Conservation (phyloP, 208 protist species). For the Leishmania aethiopica region DNA sequence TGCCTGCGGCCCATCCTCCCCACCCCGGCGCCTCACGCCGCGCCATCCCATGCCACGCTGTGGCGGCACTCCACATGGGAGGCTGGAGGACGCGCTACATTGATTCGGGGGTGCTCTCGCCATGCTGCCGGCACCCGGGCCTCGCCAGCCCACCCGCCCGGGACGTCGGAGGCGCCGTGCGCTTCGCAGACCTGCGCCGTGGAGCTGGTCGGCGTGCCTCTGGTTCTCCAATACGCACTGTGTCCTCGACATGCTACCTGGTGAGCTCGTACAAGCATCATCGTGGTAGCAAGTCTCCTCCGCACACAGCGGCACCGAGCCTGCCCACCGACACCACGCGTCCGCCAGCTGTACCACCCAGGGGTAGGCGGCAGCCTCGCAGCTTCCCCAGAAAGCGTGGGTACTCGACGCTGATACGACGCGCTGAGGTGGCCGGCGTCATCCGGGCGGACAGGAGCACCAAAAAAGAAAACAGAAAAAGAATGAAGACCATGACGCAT, state of each 20-base stretch:
- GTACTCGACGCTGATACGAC: neutral
- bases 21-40: neutral
- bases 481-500: neutral
- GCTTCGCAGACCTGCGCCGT: neutral
- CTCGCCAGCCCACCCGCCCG: neutral
- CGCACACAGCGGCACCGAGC: neutral
- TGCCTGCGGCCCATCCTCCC: too few relatives aligned
- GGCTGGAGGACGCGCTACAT: neutral
- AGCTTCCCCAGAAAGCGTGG: neutral
- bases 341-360: neutral
- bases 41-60: neutral
- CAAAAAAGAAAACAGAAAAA: neutral
- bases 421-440: neutral
- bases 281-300: neutral
- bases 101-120: neutral
- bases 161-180: neutral
- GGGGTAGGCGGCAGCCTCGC: neutral
- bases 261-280: neutral
- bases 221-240: neutral
- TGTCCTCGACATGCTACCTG: neutral
- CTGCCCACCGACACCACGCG: neutral
- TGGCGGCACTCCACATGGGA: neutral
- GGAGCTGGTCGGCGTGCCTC: too few relatives aligned
- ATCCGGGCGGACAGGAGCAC: neutral
- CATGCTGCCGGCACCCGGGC: neutral